These are phyloP conservation scores for Pleurotus sapidus DNA, from an alignment of 768 basidiomycete species.

Conservation along the genomic window DNA sequence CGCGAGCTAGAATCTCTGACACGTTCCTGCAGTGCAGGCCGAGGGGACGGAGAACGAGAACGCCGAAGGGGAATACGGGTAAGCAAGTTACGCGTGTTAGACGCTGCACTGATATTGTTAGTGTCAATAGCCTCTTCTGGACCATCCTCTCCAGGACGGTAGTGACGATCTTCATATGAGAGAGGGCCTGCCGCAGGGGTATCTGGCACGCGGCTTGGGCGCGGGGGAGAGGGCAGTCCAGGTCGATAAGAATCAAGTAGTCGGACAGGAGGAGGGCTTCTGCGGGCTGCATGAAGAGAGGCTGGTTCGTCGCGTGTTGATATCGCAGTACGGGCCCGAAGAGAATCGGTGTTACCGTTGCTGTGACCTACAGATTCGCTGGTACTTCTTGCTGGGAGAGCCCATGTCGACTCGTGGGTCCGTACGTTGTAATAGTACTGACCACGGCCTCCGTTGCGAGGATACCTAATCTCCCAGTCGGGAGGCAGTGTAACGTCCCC, in stretches of 20 bases:
- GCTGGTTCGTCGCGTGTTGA: background rate
- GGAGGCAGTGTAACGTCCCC: conserved; percentile 42
- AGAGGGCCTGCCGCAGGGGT: conserved; percentile 27
- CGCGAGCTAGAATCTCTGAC: background rate
- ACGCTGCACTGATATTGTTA: conserved; percentile 18
- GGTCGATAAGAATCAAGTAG: conserved; percentile 9
- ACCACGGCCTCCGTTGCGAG: conserved; percentile 43
- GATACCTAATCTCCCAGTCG: conserved; percentile 58
- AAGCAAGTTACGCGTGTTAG: conserved; percentile 12
- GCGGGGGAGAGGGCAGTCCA: conserved; percentile 13
- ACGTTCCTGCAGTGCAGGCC: background rate
- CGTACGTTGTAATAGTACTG: conserved; percentile 57
- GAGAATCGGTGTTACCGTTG: background rate
- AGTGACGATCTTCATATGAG: conserved; percentile 63
- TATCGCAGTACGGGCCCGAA: background rate
- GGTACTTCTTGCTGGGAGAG: conserved; percentile 37
- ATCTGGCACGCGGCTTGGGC: conserved; percentile 12
- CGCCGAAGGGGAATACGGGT: background rate
- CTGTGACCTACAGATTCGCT: conserved; percentile 14
- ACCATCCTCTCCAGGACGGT: conserved; percentile 44
- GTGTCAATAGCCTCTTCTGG: conserved; percentile 17
- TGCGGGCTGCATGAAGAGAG: background rate
- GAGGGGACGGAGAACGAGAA: background rate
- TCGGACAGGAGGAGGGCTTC: conserved; percentile 13
- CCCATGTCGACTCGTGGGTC: conserved; percentile 60